Base-by-base conservation (phyloP, 768 basidiomycete species). In the Kwoniella mangroviensis region DNA sequence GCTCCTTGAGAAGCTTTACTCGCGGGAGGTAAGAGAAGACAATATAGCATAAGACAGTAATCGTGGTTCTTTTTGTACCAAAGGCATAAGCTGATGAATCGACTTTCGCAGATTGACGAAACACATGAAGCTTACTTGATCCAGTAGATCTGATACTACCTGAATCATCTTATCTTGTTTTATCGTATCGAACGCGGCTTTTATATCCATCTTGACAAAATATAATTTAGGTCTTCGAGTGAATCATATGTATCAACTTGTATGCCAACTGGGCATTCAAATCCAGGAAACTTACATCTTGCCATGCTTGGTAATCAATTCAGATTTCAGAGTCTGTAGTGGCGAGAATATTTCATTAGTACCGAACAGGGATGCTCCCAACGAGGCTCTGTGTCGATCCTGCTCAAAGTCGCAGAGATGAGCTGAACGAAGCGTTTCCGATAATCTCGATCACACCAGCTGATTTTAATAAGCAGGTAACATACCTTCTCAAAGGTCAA, bases 191-290 rank as follows among this genome's bases (percentile, higher is more conserved):
- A 98, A 99, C 75, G 94, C 97, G 7, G 96, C 90, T 70, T 91
- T 91, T 19, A 98, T 94, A 79, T 99, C 97, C 26, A 97, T 88
- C 82, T 99, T 99, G 61, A 94, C 95, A 76, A 99, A 96, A 83
- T 94, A 98, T 6, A 98, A 83, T 72, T 89, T 89, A 0, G 95
- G 93, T 45, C 95, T 96, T 34, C 62, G 28, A 11, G 12, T 49
- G 3, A 49, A 22, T 22, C 26, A 41, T n/a, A 19, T 22, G 43
- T 40, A 63, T 13, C 19, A 26, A 6, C 12, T 45, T 51, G 41
- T 7, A n/a, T 51, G 34, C 34, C 34, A 1, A 7, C 34, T 7
- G 34, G 9, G 34, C 34, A 34, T 34, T 3, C 26, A 15, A 10
- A 21, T 45, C 41, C 12, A 34, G 51, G 28, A 13, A 65, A 41